Conservation (phyloP, 345 rosid species). For the Citrus sp. region DNA sequence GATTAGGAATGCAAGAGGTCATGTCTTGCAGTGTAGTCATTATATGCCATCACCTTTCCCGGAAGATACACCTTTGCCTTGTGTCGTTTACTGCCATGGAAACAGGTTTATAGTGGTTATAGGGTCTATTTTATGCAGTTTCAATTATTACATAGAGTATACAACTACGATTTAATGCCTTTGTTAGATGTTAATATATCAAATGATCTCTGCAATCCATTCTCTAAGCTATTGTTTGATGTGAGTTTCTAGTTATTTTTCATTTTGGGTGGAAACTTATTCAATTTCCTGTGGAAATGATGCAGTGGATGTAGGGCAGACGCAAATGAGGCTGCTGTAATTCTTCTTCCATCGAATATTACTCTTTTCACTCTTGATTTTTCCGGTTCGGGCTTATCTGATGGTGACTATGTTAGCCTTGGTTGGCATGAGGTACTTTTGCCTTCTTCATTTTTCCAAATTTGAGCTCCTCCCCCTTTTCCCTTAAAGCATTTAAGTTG, state of each 20-base stretch:
- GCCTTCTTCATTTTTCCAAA: neutral
- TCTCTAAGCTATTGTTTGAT: neutral
- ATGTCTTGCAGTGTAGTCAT: constrained; percentile 84
- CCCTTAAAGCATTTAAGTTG: constrained; percentile 1
- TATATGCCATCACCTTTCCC: constrained; percentile 64
- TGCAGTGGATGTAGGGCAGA: constrained; percentile 98
- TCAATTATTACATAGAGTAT: constrained; percentile 6
- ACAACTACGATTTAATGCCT: neutral
- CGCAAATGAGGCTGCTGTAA: constrained; percentile 95
- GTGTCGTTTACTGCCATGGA: constrained; percentile 97
- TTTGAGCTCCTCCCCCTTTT: constrained; percentile 1
- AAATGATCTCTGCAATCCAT: neutral
- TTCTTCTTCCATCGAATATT: constrained; percentile 88
- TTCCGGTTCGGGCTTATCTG: constrained; percentile 97
- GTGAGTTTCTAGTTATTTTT: neutral
- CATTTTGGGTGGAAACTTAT: constrained; percentile 21
- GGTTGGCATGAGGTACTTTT: constrained; percentile 93
- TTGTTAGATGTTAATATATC: neutral
- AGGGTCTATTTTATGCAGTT: neutral
- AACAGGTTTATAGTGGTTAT: constrained; percentile 53
- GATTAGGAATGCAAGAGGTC: constrained; percentile 84
- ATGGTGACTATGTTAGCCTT: constrained; percentile 90
- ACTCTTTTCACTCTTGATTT: constrained; percentile 95
- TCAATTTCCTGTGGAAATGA: constrained; percentile 18
- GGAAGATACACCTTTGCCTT: constrained; percentile 76